These are phyloP conservation scores for Candida fluviatilis DNA, from an alignment of 805 yeast species.

Conservation along the genomic window DNA sequence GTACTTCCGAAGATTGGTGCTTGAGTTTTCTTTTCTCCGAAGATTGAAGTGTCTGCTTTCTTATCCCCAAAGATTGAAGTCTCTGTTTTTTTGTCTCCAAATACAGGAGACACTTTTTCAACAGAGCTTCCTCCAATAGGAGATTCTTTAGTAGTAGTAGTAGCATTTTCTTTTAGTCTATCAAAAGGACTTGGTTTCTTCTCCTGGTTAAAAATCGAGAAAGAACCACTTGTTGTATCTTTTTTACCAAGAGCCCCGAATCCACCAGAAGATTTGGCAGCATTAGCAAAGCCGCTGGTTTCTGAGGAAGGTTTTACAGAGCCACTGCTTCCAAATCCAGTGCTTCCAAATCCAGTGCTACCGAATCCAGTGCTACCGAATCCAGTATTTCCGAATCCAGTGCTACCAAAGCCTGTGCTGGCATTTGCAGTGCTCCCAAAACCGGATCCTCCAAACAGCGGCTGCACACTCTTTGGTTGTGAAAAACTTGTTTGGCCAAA, in stretches of 20 bases:
- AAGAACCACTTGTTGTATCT: slow-evolving; percentile 1
- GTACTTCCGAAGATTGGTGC: too few species aligned
- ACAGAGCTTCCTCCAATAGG: slow-evolving; percentile 14
- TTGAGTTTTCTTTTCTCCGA: too few species aligned
- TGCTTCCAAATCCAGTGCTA: slow-evolving; percentile 7
- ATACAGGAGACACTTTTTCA: too few species aligned
- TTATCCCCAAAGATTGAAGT: not conserved
- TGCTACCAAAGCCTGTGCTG: slow-evolving; percentile 4
- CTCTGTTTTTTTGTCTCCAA: too few species aligned
- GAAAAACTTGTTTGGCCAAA: slow-evolving; percentile 13
- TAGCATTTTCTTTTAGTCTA: not conserved
- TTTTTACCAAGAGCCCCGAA: slow-evolving; percentile 6
- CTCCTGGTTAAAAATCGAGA: slow-evolving; percentile 3
- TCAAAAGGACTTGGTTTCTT: slow-evolving; percentile 4
- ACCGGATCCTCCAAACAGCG: slow-evolving; percentile 16
- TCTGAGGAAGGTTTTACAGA: slow-evolving; percentile 3
- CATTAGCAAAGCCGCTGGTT: slow-evolving; percentile 13
- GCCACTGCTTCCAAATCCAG: not conserved
- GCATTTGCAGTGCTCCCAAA: slow-evolving; percentile 12
- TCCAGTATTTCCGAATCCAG: slow-evolving; percentile 8
- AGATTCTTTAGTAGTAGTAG: slow-evolving; percentile 8
- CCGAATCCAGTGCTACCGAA: slow-evolving; percentile 11
- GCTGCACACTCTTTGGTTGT: not conserved
- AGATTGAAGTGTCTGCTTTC: not conserved
- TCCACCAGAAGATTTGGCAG: slow-evolving; percentile 6